phyloP scores from a whole-genome alignment of 2,329 filamentous ascomycete species.

The Exophiala sp. region DNA sequence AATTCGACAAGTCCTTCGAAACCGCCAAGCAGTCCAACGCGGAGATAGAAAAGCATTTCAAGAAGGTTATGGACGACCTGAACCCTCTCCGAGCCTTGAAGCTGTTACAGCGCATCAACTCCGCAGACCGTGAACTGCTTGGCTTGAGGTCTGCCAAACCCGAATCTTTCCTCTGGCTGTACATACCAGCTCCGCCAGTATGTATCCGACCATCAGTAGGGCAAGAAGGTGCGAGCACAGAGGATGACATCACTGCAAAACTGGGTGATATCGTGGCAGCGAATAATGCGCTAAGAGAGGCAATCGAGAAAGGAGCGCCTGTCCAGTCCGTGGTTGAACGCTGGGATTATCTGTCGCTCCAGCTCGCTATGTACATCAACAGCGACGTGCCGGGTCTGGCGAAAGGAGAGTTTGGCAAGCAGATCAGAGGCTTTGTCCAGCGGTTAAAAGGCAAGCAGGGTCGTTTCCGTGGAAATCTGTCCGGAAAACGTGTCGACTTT shows the following conservation, averaged over 20 bases:
- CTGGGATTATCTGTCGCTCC: slow-evolving; percentile 93
- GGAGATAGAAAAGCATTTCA: slow-evolving; percentile 83
- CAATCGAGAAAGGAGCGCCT: slow-evolving; percentile 73
- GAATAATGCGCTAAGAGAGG: slow-evolving; percentile 77
- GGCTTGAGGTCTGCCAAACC: slow-evolving; percentile 86
- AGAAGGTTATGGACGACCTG: slow-evolving; percentile 89
- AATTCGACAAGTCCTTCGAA: slow-evolving; percentile 79
- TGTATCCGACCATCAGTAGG: slow-evolving; percentile 90
- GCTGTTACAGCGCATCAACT: slow-evolving; percentile 80
- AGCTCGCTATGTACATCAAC: slow-evolving; percentile 97
- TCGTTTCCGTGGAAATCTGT: slow-evolving; percentile 92
- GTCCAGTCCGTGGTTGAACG: slow-evolving; percentile 92
- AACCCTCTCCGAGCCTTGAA: slow-evolving; percentile 85
- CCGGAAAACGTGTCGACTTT: slow-evolving; percentile 97
- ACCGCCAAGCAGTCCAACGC: slow-evolving; percentile 70
- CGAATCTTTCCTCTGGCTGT: slow-evolving; percentile 98
- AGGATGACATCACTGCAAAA: slow-evolving; percentile 94
- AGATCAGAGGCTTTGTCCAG: slow-evolving; percentile 89
- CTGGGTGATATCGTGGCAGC: slow-evolving; percentile 94
- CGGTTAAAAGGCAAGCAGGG: slow-evolving; percentile 95
- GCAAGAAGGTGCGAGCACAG: slow-evolving; percentile 87
- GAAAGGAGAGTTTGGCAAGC: slow-evolving; percentile 78
- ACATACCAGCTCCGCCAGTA: slow-evolving; percentile 85
- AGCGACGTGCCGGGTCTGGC: slow-evolving; percentile 91
- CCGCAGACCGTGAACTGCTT: slow-evolving; percentile 81